A percentile compares a stretch with the other conserved stretches of the same genome.
phyloP scores from a whole-genome alignment of 2,329 filamentous ascomycete genomes.

The Xylaria sp. region DNA sequence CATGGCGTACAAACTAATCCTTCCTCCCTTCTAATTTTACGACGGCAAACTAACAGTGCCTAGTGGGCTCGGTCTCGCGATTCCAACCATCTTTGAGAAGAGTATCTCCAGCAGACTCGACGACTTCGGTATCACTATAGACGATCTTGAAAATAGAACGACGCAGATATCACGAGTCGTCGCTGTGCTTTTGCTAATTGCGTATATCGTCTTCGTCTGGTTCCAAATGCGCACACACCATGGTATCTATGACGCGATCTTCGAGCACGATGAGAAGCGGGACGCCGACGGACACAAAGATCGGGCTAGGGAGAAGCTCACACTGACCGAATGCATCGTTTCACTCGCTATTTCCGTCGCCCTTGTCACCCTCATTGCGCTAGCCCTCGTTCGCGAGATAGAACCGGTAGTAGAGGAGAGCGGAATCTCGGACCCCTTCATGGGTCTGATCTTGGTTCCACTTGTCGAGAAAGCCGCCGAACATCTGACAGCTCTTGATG shows the following conservation, averaged over 20 bases:
- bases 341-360: slow-evolving; percentile 72
- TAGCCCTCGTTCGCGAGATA: slow-evolving; percentile 80
- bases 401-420: slow-evolving; percentile 63
- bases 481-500: slow-evolving; percentile 84
- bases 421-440: slow-evolving; percentile 63
- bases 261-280: slow-evolving; percentile 75
- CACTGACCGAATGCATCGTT: slow-evolving; percentile 76
- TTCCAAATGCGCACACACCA: slow-evolving; percentile 85
- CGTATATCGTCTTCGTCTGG: slow-evolving; percentile 74
- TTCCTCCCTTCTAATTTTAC: slow-evolving; percentile 49
- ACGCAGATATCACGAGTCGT: slow-evolving; percentile 77
- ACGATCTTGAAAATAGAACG: slow-evolving; percentile 62
- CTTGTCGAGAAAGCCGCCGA: slow-evolving; percentile 89
- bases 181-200: slow-evolving; percentile 75
- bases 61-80: slow-evolving; percentile 62
- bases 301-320: slow-evolving; percentile 73
- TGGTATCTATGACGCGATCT: slow-evolving; percentile 78
- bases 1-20: slow-evolving; percentile 72
- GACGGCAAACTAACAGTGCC: slow-evolving; percentile 27
- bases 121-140: slow-evolving; percentile 43
- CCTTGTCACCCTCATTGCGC: slow-evolving; percentile 78
- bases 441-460: slow-evolving; percentile 80
- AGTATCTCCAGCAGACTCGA: slow-evolving; percentile 52
- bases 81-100: slow-evolving; percentile 67
- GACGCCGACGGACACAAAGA: slow-evolving; percentile 74